Evolutionary conservation across 805 yeast species (phyloP), one percentile per base, ranked within the genome.

Genomic region (Sungouiozyma intestinalis): DNA sequence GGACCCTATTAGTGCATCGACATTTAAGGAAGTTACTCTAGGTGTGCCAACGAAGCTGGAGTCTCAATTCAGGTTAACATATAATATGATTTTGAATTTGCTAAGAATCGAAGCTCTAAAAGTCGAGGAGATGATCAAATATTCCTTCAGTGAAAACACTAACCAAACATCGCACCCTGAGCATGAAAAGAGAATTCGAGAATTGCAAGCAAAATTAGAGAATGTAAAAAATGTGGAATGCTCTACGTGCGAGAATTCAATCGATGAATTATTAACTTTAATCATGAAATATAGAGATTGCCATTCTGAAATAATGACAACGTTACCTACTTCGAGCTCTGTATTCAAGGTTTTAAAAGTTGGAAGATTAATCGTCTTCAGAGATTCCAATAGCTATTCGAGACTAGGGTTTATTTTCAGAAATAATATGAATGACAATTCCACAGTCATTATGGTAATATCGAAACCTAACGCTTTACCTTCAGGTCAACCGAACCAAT

Each of bases 101-200:
- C 68, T 92, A 50, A 75, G 98, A 58, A 87, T 92, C 44, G 98
- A 92, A 60, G 97, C 97, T 0, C 67, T 92, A 47, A 76, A 82
- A 52, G 97, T 92, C n/a, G 98, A 92, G 58, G 98, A 92, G 59
- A 92, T 92, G 95, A 90, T 92, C 53, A 90, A 88, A 57, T 84
- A 90, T 48, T 87, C 97, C 0, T 92, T 92, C 62, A 77, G 94
- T 63, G 98, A 92, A 58, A 88, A 92, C 55, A 71, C 88, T 0
- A 73, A 88, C 1, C 97, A 90, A 57, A 76, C 86, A 0, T 64
- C 88, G 50, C 64, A 86, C 40, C 97, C 97, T 0, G 94, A 87
- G 48, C 92, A 85, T 55, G 81, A 87, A 59, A 71, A 74, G 54
- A 72, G 73, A 47, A 76, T 86, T 20, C 68, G 75, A 38, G 65